Percentiles rank a stretch among this genome's conserved stretches.
Conservation (phyloP, 2,329 filamentous ascomycete species). For the Lasiodiplodia citricola region DNA sequence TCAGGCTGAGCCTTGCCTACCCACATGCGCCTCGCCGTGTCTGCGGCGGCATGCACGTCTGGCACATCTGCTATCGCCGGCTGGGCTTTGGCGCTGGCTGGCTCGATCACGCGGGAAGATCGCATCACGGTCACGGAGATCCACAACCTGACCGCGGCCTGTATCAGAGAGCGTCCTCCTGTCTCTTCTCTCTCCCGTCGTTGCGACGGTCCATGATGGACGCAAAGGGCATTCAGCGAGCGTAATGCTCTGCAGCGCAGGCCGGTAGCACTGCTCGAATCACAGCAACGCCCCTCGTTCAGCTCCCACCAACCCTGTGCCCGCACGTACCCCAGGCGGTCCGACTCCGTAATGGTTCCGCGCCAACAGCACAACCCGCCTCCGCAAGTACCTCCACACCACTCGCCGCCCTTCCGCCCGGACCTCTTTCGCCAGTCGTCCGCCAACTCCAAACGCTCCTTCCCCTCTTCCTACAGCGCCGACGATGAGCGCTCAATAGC, state of each 20-base stretch:
- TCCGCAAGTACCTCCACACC: conserved; percentile 19
- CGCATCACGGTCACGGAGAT: conserved; percentile 23
- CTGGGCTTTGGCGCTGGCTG: conserved; percentile 19
- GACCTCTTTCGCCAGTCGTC: conserved; percentile 38
- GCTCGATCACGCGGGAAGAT: conserved; percentile 24
- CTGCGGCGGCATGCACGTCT: conserved; percentile 14
- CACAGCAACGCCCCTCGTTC: conserved; percentile 21
- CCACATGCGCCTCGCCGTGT: conserved; percentile 9
- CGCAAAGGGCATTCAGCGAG: conserved; percentile 1
- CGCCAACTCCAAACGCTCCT: conserved; percentile 41
- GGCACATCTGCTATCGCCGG: conserved; percentile 20
- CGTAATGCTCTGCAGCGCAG: conserved; percentile 19
- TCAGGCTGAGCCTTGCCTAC: conserved; percentile 3
- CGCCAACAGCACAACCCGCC: conserved; percentile 24
- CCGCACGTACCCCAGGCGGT: conserved; percentile 21
- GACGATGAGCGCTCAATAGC: conserved; percentile 49
- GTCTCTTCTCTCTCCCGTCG: background rate
- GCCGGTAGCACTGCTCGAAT: conserved; percentile 21
- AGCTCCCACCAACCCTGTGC: conserved; percentile 20
- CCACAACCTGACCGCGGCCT: conserved; percentile 20
- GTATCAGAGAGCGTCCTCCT: conserved; percentile 5
- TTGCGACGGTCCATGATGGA: conserved; percentile 17
- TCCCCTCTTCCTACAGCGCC: conserved; percentile 33
- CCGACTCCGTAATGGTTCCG: conserved; percentile 25
- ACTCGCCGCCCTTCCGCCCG: conserved; percentile 30